Base-by-base conservation (phyloP, 306 rosid species). In the Astragalus glycyphyllos region DNA sequence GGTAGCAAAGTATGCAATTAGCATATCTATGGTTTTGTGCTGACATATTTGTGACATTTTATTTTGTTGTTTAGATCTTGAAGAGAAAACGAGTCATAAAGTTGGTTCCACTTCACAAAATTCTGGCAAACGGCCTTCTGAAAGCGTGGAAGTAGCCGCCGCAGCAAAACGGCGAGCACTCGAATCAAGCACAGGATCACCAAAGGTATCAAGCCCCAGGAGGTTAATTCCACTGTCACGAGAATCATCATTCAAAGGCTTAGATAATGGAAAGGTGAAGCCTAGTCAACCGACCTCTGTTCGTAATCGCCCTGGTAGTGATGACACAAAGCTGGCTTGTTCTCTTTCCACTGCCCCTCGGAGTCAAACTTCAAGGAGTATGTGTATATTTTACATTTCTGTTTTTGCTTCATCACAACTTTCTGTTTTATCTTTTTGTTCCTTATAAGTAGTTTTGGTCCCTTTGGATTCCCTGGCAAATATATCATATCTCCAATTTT, bases 41-140 rank as follows among this genome's bases (percentile, higher is more conserved):
- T 74, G n/a, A 49, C 58, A 34, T 69, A 68, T 72, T 60, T 53
- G 47, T 77, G 53, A 37, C 64, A 54, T 61, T 64, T 16, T n/a
- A 60, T 58, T 67, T 61, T 44, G 17, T 79, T 79, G 40, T 80
- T 78, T 75, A 77, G 86, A 79, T 71, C 60, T 49, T 53, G 83
- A 87, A 74, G 86, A 11, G 16, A 82, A 79, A 56, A 75, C 74
- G 64, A 16, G 13, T 37, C 65, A 70, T 48, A 83, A 80, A 75
- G 75, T 61, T 75, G 15, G 80, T 74, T 79, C 79, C 58, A 81
- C 80, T 58, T 61, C 80, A 20, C 84, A 81, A 72, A 47, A 70
- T n/a, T 73, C 89, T 71, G 77, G 90, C 49, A 90, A 90, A 86
- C 88, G 95, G 79, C 75, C 53, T 53, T 73, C 82, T 62, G 93